These are phyloP conservation scores for Stephania japonica DNA, from an alignment of 164 flowering plant species.

Conservation along the genomic window DNA sequence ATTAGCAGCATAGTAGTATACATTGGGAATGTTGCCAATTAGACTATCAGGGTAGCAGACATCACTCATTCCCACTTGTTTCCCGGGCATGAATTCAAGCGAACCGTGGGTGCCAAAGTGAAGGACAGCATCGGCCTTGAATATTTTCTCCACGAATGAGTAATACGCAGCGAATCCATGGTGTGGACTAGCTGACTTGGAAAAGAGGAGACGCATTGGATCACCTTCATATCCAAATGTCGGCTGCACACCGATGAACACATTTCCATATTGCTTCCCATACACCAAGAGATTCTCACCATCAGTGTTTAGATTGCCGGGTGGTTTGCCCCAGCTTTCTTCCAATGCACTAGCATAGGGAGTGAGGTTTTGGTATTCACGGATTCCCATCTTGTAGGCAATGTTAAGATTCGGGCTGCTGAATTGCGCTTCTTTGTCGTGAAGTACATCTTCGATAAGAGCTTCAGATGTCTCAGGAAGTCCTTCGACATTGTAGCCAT, in stretches of 20 bases:
- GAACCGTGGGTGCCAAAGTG: conserved; percentile 99
- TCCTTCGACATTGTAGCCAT: conserved; percentile 85
- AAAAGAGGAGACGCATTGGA: conserved; percentile 95
- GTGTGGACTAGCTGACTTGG: conserved; percentile 98
- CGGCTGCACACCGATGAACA: conserved; percentile 96
- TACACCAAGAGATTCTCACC: conserved; percentile 94
- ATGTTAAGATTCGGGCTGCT: conserved; percentile 95
- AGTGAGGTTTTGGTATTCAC: conserved; percentile 82
- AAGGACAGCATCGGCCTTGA: conserved; percentile 94
- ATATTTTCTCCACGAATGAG: conserved; percentile 89
- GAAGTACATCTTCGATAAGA: conserved; percentile 79
- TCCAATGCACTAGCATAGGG: conserved; percentile 84
- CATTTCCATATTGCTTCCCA: conserved; percentile 91
- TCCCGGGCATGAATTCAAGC: conserved; percentile 99
- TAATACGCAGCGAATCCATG: conserved; percentile 99
- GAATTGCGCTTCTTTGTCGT: conserved; percentile 97
- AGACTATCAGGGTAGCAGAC: conserved; percentile 95
- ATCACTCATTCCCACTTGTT: conserved; percentile 99
- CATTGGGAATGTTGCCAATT: conserved; percentile 93
- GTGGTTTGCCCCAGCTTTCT: conserved; percentile 99
- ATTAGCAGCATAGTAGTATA: conserved; percentile 96
- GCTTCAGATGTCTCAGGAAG: conserved; percentile 85
- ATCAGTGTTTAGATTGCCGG: conserved; percentile 94
- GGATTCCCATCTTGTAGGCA: conserved; percentile 89
- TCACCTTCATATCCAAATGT: conserved; percentile 99